A percentile compares a stretch with the other conserved stretches of the same genome.
phyloP scores from a whole-genome alignment of 768 basidiomycete species.

The Rhizopogon rudus region DNA sequence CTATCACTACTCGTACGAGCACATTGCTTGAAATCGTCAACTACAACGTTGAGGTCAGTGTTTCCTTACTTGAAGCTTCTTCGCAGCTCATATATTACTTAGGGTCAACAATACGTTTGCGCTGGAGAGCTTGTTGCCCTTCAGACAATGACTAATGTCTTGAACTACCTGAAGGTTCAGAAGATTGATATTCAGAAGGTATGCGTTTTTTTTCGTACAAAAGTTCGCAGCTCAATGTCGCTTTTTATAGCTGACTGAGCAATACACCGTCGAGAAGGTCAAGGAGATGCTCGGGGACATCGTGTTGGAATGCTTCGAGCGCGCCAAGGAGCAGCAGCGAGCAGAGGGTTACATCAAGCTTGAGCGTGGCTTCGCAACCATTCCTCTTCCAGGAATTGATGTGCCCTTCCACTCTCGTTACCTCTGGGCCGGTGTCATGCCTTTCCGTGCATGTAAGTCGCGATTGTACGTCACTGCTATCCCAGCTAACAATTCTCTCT shows the following conservation, averaged over 20 bases:
- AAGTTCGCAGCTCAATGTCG: background rate
- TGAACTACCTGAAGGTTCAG: slow-evolving; percentile 95
- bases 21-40: slow-evolving; percentile 97
- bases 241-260: slow-evolving; percentile 70
- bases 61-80: background rate
- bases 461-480: background rate
- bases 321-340: slow-evolving; percentile 73
- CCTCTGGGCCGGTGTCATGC: slow-evolving; percentile 97
- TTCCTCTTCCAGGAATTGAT: slow-evolving; percentile 94
- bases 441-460: slow-evolving; percentile 89
- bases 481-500: background rate
- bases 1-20: slow-evolving; percentile 70
- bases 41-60: slow-evolving; percentile 81
- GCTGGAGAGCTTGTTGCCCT: slow-evolving; percentile 94
- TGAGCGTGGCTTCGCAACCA: slow-evolving; percentile 95
- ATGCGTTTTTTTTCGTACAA: slow-evolving; percentile 2
- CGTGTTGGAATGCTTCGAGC: slow-evolving; percentile 73
- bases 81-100: slow-evolving; percentile 11
- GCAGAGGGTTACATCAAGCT: slow-evolving; percentile 87
- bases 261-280: slow-evolving; percentile 86
- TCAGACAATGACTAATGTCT: slow-evolving; percentile 91
- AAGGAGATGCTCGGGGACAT: slow-evolving; percentile 95
- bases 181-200: slow-evolving; percentile 92
- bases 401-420: slow-evolving; percentile 99
- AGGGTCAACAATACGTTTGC: slow-evolving; percentile 99